These are phyloP conservation scores for Fusarium clavum DNA, from an alignment of 2,329 filamentous ascomycete species.

Conservation along the genomic window DNA sequence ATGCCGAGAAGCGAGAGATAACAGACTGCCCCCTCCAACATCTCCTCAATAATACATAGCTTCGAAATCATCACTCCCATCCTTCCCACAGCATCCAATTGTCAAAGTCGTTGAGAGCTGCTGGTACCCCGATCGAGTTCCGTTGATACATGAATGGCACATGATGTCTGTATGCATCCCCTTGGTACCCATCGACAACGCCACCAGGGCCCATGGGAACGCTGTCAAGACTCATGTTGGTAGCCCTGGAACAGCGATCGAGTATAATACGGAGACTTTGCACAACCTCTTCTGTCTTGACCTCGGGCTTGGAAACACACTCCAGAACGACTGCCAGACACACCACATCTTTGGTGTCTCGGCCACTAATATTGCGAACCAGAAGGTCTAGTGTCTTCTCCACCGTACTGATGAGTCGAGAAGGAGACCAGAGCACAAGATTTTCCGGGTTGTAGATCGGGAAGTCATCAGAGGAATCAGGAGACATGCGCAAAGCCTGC, in stretches of 20 bases:
- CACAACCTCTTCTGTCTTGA: constrained; percentile 57
- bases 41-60: not conserved
- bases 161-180: constrained; percentile 47
- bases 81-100: constrained; percentile 57
- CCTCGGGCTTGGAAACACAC: constrained; percentile 57
- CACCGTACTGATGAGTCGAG: constrained; percentile 57
- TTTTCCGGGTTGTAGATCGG: constrained; percentile 51
- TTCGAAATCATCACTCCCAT: constrained; percentile 49
- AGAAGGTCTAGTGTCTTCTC: constrained; percentile 61
- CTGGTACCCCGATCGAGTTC: constrained; percentile 45
- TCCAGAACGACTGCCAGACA: constrained; percentile 61
- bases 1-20: constrained; percentile 4
- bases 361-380: constrained; percentile 59
- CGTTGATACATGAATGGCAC: constrained; percentile 49
- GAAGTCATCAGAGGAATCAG: constrained; percentile 52
- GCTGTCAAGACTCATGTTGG: constrained; percentile 57
- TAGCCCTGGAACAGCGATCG: constrained; percentile 58
- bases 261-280: constrained; percentile 57
- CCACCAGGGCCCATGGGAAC: constrained; percentile 32
- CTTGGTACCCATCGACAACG: constrained; percentile 36
- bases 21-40: not conserved
- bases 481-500: constrained; percentile 51
- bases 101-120: constrained; percentile 46
- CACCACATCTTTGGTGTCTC: constrained; percentile 63
- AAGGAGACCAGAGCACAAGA: constrained; percentile 57